Base-by-base conservation (phyloP, 768 basidiomycete species). In the Tylopilus subfusipes region DNA sequence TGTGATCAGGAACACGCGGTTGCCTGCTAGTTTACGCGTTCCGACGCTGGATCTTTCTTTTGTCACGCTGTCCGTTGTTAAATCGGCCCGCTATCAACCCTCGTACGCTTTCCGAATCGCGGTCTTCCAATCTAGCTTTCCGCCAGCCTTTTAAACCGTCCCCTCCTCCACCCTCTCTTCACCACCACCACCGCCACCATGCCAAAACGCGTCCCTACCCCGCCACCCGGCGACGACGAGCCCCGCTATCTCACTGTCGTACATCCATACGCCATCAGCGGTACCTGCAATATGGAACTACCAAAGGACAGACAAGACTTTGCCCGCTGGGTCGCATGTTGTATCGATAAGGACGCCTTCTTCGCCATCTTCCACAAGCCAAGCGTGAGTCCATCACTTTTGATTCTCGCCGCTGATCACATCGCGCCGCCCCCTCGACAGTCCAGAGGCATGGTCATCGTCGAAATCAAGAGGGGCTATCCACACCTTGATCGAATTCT, bases 311-410 rank as follows among this genome's bases (percentile, higher is more conserved):
- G 70, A 31, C 59, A 66, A 36, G 67, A 71, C 31, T 73, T 77
- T 47, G 75, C 72, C 4, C 65, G 64, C 24, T 80, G 78, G 79
- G 63, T 80, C 14, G 76, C 75, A 0, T 75, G 72, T 39, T 73
- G 73, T 57, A 68, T 73, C 40, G 68, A 70, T 22, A 64, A 69
- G 42, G 52, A 69, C 1, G 57, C 68, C 10, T 61, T 80, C 31
- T 68, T 70, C 19, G 70, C 77, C 1, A 64, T 80, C 49, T 79
- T 70, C 44, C 68, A 78, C 63, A 78, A 78, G 50, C 78, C 78
- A 0, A 63, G 68, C 24, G 78, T 80, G 58, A 51, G 77, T 74
- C 3, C 19, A 22, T 18, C 8, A 19, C 36, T 11, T n/a, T 33
- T 21, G 11, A n/a, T 34, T 36, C 30, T 3, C 12, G 4, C 50